Conservation (phyloP, 176 grass and related monocot genomes). For the Oryza nivara region DNA sequence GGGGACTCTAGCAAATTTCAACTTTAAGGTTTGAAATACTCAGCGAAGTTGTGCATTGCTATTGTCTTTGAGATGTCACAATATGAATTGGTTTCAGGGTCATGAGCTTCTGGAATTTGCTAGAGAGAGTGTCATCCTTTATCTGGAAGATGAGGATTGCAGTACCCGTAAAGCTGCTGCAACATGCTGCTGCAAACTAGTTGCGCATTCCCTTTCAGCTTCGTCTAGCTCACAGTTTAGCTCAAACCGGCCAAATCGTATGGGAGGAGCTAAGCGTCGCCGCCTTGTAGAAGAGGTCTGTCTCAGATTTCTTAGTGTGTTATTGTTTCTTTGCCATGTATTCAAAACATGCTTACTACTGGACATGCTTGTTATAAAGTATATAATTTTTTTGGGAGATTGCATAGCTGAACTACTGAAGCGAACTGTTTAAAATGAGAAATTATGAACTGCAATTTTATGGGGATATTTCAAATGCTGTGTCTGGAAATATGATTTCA, state of each 20-base stretch:
- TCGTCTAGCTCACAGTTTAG: conserved; percentile 63
- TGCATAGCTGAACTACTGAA: not conserved
- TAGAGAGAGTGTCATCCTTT: conserved; percentile 83
- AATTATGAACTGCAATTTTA: conserved; percentile 16
- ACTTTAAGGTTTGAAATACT: conserved; percentile 79
- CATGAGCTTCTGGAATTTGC: conserved; percentile 96
- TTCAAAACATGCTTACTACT: not conserved
- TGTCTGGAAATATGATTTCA: not conserved
- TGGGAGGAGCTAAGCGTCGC: conserved; percentile 76
- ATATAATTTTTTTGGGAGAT: not conserved
- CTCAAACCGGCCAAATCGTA: conserved; percentile 79
- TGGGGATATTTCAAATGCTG: not conserved
- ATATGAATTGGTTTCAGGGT: conserved; percentile 72
- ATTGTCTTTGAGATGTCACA: conserved; percentile 11
- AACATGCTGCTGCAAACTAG: conserved; percentile 88
- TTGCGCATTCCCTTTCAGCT: conserved; percentile 82
- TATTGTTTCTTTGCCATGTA: conserved; percentile 21
- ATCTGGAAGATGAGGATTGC: conserved; percentile 94
- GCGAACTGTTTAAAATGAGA: conserved; percentile 2
- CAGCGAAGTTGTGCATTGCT: conserved; percentile 12
- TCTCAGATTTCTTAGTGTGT: not conserved
- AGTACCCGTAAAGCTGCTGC: conserved; percentile 86
- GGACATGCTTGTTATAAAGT: not conserved
- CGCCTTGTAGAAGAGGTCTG: conserved; percentile 89
- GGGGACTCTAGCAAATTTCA: conserved; percentile 78